A percentile compares a stretch with the other conserved stretches of the same genome.
phyloP scores from a whole-genome alignment of 1,139 yeast genomes.

The Suhomyces bokatorum region DNA sequence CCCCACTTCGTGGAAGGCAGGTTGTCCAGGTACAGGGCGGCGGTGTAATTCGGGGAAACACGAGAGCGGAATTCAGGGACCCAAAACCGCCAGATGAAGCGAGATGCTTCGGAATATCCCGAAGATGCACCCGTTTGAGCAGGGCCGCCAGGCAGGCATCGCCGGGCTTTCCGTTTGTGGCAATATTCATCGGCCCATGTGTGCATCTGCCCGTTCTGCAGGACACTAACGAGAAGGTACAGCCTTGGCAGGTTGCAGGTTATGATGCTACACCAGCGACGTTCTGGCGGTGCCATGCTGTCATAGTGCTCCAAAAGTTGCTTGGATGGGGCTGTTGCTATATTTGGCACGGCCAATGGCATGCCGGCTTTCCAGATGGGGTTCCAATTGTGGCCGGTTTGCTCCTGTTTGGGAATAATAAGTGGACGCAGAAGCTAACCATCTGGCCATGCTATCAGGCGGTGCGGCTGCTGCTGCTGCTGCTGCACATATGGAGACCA shows the following conservation, averaged over 20 bases:
- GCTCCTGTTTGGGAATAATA: not conserved
- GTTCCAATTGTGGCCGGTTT: not conserved
- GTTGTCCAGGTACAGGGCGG: too few species aligned
- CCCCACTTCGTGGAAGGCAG: too few species aligned
- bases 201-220: not conserved
- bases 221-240: not conserved
- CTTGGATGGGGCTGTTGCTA: not conserved
- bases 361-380: not conserved
- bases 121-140: too few species aligned
- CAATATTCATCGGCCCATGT: not conserved
- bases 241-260: not conserved
- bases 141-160: too few species aligned
- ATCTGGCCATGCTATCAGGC: not conserved
- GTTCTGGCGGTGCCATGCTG: too few species aligned
- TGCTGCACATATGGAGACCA: too few species aligned
- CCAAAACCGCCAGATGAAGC: too few species aligned
- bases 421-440: not conserved
- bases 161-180: not conserved
- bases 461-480: not conserved
- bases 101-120: too few species aligned
- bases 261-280: not conserved
- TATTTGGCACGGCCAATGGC: not conserved
- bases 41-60: too few species aligned
- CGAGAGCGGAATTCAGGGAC: too few species aligned
- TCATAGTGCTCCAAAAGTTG: too few species aligned